Evolutionary conservation across 2,329 filamentous ascomycete species (phyloP).

Genomic region (Claviceps fusiformis): DNA sequence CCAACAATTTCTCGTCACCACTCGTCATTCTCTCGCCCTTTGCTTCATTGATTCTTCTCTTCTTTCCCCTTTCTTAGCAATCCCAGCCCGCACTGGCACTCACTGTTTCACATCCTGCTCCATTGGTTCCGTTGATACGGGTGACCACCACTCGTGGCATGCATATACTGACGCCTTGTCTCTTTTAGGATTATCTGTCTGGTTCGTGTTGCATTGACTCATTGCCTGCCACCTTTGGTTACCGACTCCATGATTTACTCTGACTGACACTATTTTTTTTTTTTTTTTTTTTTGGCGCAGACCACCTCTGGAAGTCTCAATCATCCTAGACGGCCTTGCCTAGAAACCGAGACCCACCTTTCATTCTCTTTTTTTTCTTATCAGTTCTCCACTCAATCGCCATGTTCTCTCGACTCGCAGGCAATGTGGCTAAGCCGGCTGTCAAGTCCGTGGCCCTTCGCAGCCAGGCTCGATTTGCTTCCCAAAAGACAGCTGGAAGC

Average conservation of each 20-base stretch:
- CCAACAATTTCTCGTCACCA: neutral
- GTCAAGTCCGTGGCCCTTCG: constrained; percentile 28
- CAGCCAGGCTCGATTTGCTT: constrained; percentile 24
- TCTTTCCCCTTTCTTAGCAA: neutral
- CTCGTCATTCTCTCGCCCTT: too few relatives aligned
- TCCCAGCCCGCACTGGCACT: neutral
- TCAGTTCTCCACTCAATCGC: constrained; percentile 13
- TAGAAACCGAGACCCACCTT: neutral
- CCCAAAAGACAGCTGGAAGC: constrained; percentile 40
- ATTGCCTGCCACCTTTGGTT: constrained; percentile 26
- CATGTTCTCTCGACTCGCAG: constrained; percentile 48
- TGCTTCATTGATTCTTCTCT: neutral
- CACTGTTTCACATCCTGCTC: neutral
- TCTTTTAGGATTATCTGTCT: constrained; percentile 58
- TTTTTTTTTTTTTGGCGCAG: constrained; percentile 12
- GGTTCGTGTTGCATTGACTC: constrained; percentile 34
- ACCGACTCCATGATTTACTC: constrained; percentile 15
- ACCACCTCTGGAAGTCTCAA: constrained; percentile 30
- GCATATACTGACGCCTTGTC: constrained; percentile 28
- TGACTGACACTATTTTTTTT: neutral
- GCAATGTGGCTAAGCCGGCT: constrained; percentile 38
- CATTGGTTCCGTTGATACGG: neutral
- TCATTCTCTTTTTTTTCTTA: neutral
- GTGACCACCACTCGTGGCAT: neutral
- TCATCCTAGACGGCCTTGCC: constrained; percentile 14